Percentiles rank a stretch among this genome's conserved stretches.
phyloP scores from a whole-genome alignment of 345 rosid genomes.

The Bruguiera gymnorhiza region DNA sequence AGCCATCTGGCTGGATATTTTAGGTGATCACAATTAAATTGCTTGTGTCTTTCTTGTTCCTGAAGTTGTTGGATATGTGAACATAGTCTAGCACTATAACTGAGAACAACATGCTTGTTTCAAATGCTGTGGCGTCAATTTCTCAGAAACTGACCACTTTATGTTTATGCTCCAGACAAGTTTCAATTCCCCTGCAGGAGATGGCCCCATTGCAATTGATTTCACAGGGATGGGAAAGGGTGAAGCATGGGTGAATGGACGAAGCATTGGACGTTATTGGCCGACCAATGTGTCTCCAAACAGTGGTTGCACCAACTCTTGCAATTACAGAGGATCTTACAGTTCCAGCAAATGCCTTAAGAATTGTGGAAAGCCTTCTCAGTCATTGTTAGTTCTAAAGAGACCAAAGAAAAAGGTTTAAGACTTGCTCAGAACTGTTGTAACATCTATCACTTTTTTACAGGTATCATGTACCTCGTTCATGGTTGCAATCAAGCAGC shows the following conservation, averaged over 20 bases:
- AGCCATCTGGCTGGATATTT: background rate
- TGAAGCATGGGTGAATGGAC: conserved; percentile 93
- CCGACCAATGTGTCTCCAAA: conserved; percentile 49
- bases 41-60: background rate
- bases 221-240: conserved; percentile 83
- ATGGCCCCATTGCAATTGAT: conserved; percentile 66
- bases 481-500: conserved; percentile 69
- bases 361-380: conserved; percentile 87
- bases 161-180: conserved; percentile 42
- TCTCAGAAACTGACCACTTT: conserved; percentile 14
- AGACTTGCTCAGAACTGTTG: background rate
- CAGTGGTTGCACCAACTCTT: conserved; percentile 61
- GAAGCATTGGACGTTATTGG: conserved; percentile 91
- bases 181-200: conserved; percentile 62
- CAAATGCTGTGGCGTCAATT: background rate
- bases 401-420: background rate
- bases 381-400: conserved; percentile 57
- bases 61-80: background rate
- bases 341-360: conserved; percentile 75
- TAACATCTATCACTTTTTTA: conserved; percentile 18
- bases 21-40: background rate
- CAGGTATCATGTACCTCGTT: conserved; percentile 91
- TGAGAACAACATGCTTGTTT: background rate
- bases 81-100: background rate
- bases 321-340: conserved; percentile 76